Percentiles rank a stretch among this genome's conserved stretches.
phyloP scores from a whole-genome alignment of 2,329 filamentous ascomycete species.

The Alternaria sp. region DNA sequence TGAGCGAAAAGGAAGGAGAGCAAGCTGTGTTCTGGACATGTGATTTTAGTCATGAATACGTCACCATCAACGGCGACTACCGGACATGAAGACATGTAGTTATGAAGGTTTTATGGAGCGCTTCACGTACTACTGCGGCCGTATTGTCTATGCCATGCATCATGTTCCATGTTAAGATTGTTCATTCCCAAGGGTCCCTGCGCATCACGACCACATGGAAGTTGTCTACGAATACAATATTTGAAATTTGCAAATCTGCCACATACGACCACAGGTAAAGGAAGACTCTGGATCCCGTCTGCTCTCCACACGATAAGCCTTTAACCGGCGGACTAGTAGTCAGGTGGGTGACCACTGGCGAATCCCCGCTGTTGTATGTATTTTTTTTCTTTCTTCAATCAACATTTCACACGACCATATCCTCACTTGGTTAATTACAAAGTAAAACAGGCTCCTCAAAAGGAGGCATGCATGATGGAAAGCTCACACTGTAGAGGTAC shows the following conservation, averaged over 20 bases:
- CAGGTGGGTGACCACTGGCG: constrained; percentile 19
- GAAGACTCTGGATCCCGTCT: constrained; percentile 17
- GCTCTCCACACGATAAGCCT: constrained; percentile 20
- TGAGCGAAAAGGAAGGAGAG: constrained; percentile 67
- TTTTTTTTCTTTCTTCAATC: constrained; percentile 1
- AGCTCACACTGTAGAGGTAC: neutral
- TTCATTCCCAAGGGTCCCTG: neutral
- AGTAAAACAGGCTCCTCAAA: neutral
- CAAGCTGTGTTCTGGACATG: constrained; percentile 84
- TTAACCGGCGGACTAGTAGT: constrained; percentile 17
- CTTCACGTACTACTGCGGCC: neutral
- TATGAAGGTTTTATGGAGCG: neutral
- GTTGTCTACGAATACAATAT: neutral
- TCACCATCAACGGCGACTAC: constrained; percentile 74
- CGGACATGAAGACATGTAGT: constrained; percentile 57
- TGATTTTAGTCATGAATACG: constrained; percentile 85
- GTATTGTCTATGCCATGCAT: neutral
- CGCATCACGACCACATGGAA: neutral
- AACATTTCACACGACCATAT: neutral
- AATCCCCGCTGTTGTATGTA: constrained; percentile 17
- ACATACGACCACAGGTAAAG: constrained; percentile 26
- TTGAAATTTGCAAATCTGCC: neutral
- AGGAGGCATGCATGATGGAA: neutral
- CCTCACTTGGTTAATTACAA: neutral
- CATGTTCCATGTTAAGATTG: neutral